phyloP scores from a whole-genome alignment of 2,329 filamentous ascomycete genomes.

The Phyllosticta citriasiana region DNA sequence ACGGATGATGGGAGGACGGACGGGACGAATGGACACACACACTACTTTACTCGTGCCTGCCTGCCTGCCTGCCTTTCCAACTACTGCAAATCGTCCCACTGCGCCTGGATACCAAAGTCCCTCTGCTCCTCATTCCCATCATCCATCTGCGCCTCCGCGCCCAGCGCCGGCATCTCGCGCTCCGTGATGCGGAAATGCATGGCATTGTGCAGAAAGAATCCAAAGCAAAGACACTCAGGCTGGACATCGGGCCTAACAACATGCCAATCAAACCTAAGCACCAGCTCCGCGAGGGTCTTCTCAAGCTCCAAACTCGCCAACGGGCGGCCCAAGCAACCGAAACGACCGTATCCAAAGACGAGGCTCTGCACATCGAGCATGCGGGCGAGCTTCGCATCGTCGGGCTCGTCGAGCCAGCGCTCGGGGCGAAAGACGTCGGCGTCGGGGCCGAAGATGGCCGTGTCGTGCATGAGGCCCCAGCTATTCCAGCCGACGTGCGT shows the following conservation, averaged over 20 bases:
- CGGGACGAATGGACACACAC: too few relatives aligned
- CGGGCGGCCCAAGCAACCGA: constrained; percentile 24
- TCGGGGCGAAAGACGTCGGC: constrained; percentile 29
- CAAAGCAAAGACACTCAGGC: constrained; percentile 20
- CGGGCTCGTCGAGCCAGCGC: constrained; percentile 25
- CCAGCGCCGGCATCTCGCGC: neutral
- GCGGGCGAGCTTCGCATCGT: constrained; percentile 12
- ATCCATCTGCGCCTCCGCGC: neutral
- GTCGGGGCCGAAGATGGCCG: constrained; percentile 28
- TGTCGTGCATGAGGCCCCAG: constrained; percentile 28
- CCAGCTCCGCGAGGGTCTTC: constrained; percentile 32
- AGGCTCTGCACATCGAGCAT: constrained; percentile 28
- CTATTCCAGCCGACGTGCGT: constrained; percentile 31
- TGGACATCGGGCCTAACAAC: neutral
- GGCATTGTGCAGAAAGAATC: constrained; percentile 12
- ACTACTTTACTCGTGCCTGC: too few relatives aligned
- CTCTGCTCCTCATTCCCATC: neutral
- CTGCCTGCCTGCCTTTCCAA: too few relatives aligned
- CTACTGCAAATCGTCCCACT: constrained; percentile 1
- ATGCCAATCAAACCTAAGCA: constrained; percentile 2
- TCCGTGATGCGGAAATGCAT: constrained; percentile 13
- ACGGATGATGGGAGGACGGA: too few relatives aligned
- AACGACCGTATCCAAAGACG: constrained; percentile 29
- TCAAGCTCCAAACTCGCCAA: constrained; percentile 29
- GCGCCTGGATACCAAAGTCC: constrained; percentile 2